Evolutionary conservation across 2,329 filamentous ascomycete genomes (phyloP).

Genomic region (Cryphonectria nitschkei): DNA sequence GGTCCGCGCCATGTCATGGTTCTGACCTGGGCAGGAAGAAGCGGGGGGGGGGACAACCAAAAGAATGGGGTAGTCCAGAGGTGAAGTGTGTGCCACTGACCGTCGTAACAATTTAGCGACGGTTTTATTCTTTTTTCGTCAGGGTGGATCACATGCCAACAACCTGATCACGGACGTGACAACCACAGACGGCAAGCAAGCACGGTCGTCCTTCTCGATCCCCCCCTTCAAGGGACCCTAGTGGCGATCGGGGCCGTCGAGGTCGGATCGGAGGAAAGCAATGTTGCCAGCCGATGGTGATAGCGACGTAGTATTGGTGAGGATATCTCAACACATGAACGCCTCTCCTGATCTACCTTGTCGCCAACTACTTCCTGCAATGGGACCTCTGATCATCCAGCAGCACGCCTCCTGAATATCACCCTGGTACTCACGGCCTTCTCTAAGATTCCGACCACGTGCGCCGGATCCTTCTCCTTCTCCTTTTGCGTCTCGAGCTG

Average conservation of each 20-base stretch:
- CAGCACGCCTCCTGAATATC: background rate
- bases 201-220: background rate
- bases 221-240: background rate
- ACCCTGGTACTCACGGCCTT: background rate
- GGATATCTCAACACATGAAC: background rate
- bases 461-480: background rate
- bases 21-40: background rate
- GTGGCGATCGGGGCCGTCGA: conserved; percentile 7
- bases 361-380: background rate
- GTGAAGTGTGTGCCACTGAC: background rate
- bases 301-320: background rate
- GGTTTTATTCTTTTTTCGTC: background rate
- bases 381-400: background rate
- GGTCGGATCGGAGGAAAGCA: conserved; percentile 13
- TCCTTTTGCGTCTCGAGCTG: background rate
- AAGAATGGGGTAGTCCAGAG: background rate
- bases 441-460: background rate
- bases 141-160: background rate
- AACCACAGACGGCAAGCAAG: background rate
- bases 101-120: background rate
- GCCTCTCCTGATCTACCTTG: background rate
- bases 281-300: background rate
- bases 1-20: background rate
- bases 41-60: background rate
- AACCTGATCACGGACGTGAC: background rate